phyloP scores from a whole-genome alignment of 2,329 filamentous ascomycete genomes.

The Microdochium bolleyi region DNA sequence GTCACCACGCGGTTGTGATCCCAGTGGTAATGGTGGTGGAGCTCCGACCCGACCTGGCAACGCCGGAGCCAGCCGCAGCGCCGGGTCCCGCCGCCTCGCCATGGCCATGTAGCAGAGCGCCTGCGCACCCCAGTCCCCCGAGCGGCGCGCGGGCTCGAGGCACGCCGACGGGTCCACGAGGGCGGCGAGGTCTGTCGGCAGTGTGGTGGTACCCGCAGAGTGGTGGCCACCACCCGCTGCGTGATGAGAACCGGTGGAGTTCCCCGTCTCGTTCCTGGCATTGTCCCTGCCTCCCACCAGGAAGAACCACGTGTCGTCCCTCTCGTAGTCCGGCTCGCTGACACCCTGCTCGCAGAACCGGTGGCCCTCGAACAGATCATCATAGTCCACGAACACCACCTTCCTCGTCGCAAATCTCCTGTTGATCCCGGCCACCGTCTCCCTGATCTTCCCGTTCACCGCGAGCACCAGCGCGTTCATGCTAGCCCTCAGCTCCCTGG shows the following conservation, averaged over 20 bases:
- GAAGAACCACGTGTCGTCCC: conserved; percentile 39
- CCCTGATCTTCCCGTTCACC: conserved; percentile 30
- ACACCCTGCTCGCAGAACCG: conserved; percentile 32
- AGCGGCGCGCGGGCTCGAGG: conserved; percentile 20
- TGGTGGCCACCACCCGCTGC: too few relatives aligned
- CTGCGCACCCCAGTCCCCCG: conserved; percentile 33
- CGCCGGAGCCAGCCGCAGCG: conserved; percentile 18
- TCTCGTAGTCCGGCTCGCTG: conserved; percentile 32
- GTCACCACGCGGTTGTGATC: neutral
- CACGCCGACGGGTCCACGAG: conserved; percentile 28
- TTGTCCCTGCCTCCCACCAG: conserved; percentile 36
- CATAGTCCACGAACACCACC: conserved; percentile 37
- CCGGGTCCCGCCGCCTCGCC: conserved; percentile 25
- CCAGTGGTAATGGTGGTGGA: neutral
- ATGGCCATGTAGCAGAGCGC: conserved; percentile 36
- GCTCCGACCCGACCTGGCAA: neutral
- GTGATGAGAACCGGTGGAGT: neutral
- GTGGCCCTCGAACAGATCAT: conserved; percentile 33
- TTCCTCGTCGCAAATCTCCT: conserved; percentile 23
- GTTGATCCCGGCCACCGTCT: conserved; percentile 27
- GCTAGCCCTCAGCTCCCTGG: conserved; percentile 23
- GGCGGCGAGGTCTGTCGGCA: too few relatives aligned
- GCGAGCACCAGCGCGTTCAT: conserved; percentile 36
- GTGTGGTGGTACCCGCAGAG: conserved; percentile 12
- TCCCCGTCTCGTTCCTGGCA: conserved; percentile 11